Conservation (phyloP, 305 asterid genomes). For the Fraxinus albicans region DNA sequence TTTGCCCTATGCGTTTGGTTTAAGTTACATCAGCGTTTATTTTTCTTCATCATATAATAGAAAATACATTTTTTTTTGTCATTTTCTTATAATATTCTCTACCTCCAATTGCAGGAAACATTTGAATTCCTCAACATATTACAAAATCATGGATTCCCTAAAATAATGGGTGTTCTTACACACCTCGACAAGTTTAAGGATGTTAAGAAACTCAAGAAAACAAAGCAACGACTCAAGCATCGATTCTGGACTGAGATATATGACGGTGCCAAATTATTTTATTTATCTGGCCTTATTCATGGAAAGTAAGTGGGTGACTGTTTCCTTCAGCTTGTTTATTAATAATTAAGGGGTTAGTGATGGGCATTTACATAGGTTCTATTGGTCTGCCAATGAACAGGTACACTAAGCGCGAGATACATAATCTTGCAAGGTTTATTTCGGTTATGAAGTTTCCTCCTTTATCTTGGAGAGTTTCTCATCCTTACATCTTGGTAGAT, state of each 20-base stretch:
- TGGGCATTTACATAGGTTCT: conserved; percentile 16
- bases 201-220: conserved; percentile 85
- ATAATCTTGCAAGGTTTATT: conserved; percentile 93
- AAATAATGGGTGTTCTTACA: conserved; percentile 98
- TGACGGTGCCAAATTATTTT: conserved; percentile 93
- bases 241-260: conserved; percentile 99
- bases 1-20: not conserved
- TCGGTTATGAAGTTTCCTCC: conserved; percentile 98
- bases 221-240: conserved; percentile 95
- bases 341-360: conserved; percentile 1
- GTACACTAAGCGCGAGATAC: conserved; percentile 90
- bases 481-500: conserved; percentile 89
- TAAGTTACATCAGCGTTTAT: not conserved
- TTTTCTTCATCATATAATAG: not conserved
- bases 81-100: conserved; percentile 3
- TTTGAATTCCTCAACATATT: conserved; percentile 94
- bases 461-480: conserved; percentile 86
- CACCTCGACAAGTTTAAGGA: conserved; percentile 96
- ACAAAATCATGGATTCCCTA: conserved; percentile 98
- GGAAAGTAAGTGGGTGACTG: conserved; percentile 65
- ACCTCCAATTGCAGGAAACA: conserved; percentile 66
- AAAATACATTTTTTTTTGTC: not conserved
- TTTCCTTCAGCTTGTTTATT: conserved; percentile 22
- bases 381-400: conserved; percentile 43
- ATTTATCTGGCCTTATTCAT: conserved; percentile 95